A percentile compares a stretch with the other conserved stretches of the same genome.
Conservation (phyloP, 73 alveolate species). For the Tetrahymena thermophila region DNA sequence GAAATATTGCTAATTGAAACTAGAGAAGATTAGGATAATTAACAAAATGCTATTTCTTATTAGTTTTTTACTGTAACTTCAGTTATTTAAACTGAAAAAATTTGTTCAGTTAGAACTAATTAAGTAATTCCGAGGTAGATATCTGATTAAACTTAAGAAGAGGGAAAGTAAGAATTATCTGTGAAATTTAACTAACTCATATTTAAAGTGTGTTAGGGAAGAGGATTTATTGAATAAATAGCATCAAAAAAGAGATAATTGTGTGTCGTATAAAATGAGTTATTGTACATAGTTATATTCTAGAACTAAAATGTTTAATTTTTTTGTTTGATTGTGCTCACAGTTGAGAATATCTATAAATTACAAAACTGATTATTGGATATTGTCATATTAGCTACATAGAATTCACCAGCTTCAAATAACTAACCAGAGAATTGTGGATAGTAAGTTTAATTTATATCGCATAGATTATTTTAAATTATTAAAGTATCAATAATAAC, state of each 20-base stretch:
- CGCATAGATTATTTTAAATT: not conserved
- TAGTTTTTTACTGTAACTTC: not conserved
- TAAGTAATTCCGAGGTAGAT: not conserved
- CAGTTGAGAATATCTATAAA: not conserved
- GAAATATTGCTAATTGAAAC: not conserved
- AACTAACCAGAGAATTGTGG: not conserved
- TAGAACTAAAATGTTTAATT: not conserved
- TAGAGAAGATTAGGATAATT: not conserved
- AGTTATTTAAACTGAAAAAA: not conserved
- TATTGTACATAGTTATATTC: not conserved
- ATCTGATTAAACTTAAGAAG: not conserved
- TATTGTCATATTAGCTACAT: not conserved
- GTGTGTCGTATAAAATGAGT: not conserved
- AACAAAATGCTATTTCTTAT: not conserved
- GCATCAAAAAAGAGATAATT: not conserved
- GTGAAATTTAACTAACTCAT: not conserved
- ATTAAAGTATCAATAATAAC: not conserved
- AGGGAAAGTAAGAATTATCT: not conserved
- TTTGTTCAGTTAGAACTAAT: not conserved
- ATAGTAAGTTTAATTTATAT: not conserved
- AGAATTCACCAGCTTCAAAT: not conserved
- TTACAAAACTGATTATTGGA: not conserved
- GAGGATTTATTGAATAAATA: not conserved
- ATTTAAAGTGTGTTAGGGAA: not conserved
- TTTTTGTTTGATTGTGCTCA: not conserved